Evolutionary conservation across 1,139 yeast species (phyloP).

Genomic region (Wickerhamomyces sp.): DNA sequence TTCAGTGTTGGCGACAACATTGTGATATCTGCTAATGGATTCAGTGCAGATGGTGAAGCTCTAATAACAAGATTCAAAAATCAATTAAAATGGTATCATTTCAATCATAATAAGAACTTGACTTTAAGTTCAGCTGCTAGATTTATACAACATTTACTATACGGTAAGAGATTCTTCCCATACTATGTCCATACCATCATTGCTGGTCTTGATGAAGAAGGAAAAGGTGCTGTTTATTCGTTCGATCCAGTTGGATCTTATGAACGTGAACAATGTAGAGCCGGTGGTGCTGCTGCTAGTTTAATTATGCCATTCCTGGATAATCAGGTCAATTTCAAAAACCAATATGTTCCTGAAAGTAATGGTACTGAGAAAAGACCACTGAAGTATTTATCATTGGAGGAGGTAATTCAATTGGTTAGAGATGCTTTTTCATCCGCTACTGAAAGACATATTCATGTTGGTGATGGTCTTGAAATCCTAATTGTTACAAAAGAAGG

Average conservation of each 20-base stretch:
- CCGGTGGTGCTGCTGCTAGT: conserved; percentile 96
- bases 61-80: conserved; percentile 72
- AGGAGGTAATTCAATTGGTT: conserved; percentile 81
- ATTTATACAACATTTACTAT: conserved; percentile 81
- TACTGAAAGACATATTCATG: conserved; percentile 96
- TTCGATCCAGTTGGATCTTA: conserved; percentile 98
- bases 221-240: conserved; percentile 91
- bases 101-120: conserved; percentile 74
- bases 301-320: conserved; percentile 96
- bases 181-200: conserved; percentile 92
- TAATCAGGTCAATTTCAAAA: conserved; percentile 93
- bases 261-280: conserved; percentile 95
- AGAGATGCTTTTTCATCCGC: conserved; percentile 94
- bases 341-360: conserved; percentile 78
- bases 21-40: conserved; percentile 90
- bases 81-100: conserved; percentile 90
- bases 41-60: conserved; percentile 92
- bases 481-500: conserved; percentile 92
- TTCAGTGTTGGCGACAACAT: conserved; percentile 87
- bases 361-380: conserved; percentile 61
- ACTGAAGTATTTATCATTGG: conserved; percentile 62
- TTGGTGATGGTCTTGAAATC: conserved; percentile 93
- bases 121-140: conserved; percentile 78
- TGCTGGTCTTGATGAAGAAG: conserved; percentile 93
- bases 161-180: conserved; percentile 94